phyloP scores from a whole-genome alignment of 495 filamentous ascomycete genomes.

The Acidomyces sp. region DNA sequence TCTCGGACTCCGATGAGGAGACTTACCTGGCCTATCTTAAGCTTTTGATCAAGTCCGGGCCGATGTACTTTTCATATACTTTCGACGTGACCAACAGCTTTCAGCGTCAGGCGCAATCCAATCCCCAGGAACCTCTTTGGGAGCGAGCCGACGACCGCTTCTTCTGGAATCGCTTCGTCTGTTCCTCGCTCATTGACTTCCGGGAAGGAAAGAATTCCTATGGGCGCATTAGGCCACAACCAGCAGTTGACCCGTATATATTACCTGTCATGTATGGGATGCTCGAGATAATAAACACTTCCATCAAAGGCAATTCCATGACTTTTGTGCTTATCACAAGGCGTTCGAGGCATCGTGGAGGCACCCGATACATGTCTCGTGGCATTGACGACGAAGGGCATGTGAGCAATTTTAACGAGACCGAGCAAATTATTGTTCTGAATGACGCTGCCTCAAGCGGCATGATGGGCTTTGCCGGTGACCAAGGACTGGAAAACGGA shows the following conservation, averaged over 20 bases:
- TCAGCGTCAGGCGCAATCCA: slow-evolving; percentile 70
- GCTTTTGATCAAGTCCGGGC: slow-evolving; percentile 61
- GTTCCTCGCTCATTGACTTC: slow-evolving; percentile 82
- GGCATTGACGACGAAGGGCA: slow-evolving; percentile 88
- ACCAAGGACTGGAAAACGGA: slow-evolving; percentile 58
- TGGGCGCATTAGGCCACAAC: slow-evolving; percentile 44
- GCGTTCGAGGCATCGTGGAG: slow-evolving; percentile 69
- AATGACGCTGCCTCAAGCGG: slow-evolving; percentile 60
- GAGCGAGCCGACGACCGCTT: slow-evolving; percentile 88
- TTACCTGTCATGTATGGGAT: slow-evolving; percentile 90
- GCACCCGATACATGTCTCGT: slow-evolving; percentile 87
- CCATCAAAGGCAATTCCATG: slow-evolving; percentile 65
- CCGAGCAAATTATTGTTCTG: slow-evolving; percentile 77
- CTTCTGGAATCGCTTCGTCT: slow-evolving; percentile 94
- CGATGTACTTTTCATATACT: slow-evolving; percentile 97
- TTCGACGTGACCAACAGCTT: slow-evolving; percentile 90
- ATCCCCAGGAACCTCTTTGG: slow-evolving; percentile 66
- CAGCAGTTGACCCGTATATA: slow-evolving; percentile 80
- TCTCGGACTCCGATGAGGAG: slow-evolving; percentile 89
- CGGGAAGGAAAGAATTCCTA: slow-evolving; percentile 37
- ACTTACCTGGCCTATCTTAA: slow-evolving; percentile 69
- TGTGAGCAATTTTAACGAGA: slow-evolving; percentile 96
- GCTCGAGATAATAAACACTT: slow-evolving; percentile 71
- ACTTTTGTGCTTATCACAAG: slow-evolving; percentile 81
- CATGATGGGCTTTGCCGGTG: slow-evolving; percentile 68